phyloP scores from a whole-genome alignment of 495 filamentous ascomycete species.

The Pyrenopolyporus hunteri region DNA sequence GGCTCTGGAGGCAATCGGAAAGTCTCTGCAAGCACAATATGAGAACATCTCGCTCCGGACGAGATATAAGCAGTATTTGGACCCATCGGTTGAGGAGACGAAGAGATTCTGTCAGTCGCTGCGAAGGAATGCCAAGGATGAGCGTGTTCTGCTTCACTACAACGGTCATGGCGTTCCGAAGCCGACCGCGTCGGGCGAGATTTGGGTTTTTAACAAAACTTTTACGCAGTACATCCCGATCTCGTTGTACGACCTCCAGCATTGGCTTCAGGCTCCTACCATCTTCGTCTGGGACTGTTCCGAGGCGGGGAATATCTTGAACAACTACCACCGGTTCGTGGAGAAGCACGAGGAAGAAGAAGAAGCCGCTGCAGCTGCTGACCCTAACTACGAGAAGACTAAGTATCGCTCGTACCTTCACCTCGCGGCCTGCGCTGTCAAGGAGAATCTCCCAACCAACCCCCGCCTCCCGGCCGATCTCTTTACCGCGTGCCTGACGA shows the following conservation, averaged over 20 bases:
- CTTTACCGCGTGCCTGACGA: conserved; percentile 95
- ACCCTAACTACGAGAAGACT: conserved; percentile 73
- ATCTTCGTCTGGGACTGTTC: conserved; percentile 98
- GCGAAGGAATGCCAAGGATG: conserved; percentile 90
- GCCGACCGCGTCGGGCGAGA: conserved; percentile 93
- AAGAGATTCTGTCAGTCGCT: conserved; percentile 92
- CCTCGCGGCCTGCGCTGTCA: conserved; percentile 85
- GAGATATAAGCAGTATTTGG: conserved; percentile 93
- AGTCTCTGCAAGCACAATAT: conserved; percentile 92
- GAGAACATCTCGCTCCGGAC: conserved; percentile 93
- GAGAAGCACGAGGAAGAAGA: conserved; percentile 93
- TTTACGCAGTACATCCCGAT: conserved; percentile 99
- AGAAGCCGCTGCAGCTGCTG: conserved; percentile 68
- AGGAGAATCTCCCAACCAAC: conserved; percentile 95
- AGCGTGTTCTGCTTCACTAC: conserved; percentile 95
- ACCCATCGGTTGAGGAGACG: conserved; percentile 95
- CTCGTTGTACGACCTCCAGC: conserved; percentile 92
- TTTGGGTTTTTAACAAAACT: conserved; percentile 99
- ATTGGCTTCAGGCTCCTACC: conserved; percentile 93
- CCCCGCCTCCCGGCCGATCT: conserved; percentile 92
- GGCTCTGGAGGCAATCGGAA: conserved; percentile 92
- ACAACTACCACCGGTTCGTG: conserved; percentile 90
- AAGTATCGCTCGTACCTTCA: conserved; percentile 78
- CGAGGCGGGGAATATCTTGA: conserved; percentile 92
- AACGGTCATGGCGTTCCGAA: conserved; percentile 99